Base-by-base conservation (phyloP, 1,139 yeast genomes). In the Debaryomyces udenii region DNA sequence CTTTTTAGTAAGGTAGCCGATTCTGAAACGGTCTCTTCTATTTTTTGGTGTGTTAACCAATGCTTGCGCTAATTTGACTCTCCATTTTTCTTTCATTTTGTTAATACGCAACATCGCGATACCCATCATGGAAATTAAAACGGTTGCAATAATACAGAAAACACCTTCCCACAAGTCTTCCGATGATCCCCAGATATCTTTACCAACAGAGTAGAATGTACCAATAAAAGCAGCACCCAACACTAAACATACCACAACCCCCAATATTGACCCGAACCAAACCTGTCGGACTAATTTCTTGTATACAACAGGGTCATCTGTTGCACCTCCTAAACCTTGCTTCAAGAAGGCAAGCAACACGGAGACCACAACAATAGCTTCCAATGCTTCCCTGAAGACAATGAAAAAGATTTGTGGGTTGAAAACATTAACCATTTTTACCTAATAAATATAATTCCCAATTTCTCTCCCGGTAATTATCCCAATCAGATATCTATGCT, bases 131-230 rank as follows among this genome's bases (percentile, higher is more conserved):
- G 96, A 81, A 48, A 91, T 91, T 61, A 91, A 78, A 17, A 86
- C 71, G 0, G 94, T 78, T 1, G 98, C 97, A 53, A 91, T 76
- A 26, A 90, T 68, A 60, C 90, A 84, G 57, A 91, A 81, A 27
- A 85, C 76, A 59, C 96, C 97, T 70, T 91, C 98, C 88, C 96
- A 91, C 45, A 90, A 76, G 60, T 91, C 96, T 62, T 91, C 98
- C 38, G 96, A 81, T 33, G 70, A 61, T 13, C 89, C 67, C 97
- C 97, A 91, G 48, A 90, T 68, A 71, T 91, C 94, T 27, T 81
- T 78, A 41, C 88, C 89, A 33, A 89, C 73, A 29, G 83, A 66
- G 57, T 91, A 90, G 63, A 87, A 91, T 11, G 86, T 81, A 52
- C 89, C 90, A 56, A 91, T 88, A 64, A 91, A 89, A 10, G 85